A percentile compares a stretch with the other conserved stretches of the same genome.
phyloP scores from a whole-genome alignment of 2,329 filamentous ascomycete genomes.

The Microdochium trichocladiopsis region DNA sequence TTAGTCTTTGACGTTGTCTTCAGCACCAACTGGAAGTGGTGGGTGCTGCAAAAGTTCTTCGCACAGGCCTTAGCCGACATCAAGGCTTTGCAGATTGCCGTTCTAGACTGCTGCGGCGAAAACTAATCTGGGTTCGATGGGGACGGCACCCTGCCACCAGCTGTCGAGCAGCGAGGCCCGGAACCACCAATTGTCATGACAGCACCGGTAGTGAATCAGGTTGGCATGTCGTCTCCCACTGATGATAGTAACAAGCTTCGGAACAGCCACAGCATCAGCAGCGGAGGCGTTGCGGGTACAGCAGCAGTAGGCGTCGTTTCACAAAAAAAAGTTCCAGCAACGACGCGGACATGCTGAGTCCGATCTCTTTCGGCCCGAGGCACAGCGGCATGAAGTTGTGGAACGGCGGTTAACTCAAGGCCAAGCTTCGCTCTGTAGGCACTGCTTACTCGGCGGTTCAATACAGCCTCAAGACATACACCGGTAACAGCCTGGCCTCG shows the following conservation, averaged over 20 bases:
- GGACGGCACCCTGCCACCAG: background rate
- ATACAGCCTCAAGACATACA: constrained; percentile 20
- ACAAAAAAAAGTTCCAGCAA: too few relatives aligned
- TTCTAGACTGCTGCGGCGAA: constrained; percentile 12
- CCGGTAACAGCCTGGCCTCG: constrained; percentile 18
- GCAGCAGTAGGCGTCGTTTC: too few relatives aligned
- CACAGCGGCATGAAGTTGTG: background rate
- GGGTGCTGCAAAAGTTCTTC: constrained; percentile 16
- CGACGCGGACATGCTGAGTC: background rate
- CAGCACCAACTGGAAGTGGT: constrained; percentile 16
- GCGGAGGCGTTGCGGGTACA: too few relatives aligned
- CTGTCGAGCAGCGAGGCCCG: too few relatives aligned
- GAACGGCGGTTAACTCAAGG: constrained; percentile 8
- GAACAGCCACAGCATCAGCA: too few relatives aligned
- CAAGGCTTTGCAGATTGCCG: constrained; percentile 14
- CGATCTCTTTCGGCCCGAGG: background rate
- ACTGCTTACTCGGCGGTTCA: constrained; percentile 11
- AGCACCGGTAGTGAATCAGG: too few relatives aligned
- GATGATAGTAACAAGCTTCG: too few relatives aligned
- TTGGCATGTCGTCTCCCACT: background rate
- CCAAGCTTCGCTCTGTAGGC: constrained; percentile 11
- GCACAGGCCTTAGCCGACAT: constrained; percentile 12
- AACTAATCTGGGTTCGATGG: constrained; percentile 8
- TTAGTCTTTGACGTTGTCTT: constrained; percentile 15
- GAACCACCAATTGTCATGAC: too few relatives aligned